Evolutionary conservation across 352 stramenopile species (phyloP).

Genomic region (Globisporangium canariense): DNA sequence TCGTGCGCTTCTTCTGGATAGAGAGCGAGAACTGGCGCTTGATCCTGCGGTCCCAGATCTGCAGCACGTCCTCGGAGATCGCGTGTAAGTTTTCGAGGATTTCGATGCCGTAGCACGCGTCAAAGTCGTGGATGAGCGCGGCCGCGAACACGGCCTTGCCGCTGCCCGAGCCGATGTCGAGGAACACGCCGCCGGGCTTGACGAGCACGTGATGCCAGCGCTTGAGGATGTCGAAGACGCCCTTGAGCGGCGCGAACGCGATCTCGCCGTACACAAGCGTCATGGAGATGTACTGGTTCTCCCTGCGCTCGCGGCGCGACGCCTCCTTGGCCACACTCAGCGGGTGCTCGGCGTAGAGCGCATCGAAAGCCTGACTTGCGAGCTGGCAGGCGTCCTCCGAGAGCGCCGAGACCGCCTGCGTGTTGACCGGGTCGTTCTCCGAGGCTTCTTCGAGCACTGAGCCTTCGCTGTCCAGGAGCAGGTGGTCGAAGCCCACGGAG

Average conservation of each 20-base stretch:
- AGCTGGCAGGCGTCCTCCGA: constrained; percentile 23
- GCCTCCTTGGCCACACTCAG: constrained; percentile 39
- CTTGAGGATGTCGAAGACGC: constrained; percentile 60
- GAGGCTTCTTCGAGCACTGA: constrained; percentile 9
- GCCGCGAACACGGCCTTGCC: constrained; percentile 87
- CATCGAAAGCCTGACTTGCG: constrained; percentile 33
- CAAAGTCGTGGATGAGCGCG: constrained; percentile 82
- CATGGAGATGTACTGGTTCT: constrained; percentile 60
- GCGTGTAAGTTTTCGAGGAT: constrained; percentile 76
- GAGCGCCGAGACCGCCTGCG: constrained; percentile 24
- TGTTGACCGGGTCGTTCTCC: constrained; percentile 4
- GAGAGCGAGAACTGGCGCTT: constrained; percentile 45
- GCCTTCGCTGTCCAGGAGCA: constrained; percentile 5
- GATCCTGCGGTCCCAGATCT: constrained; percentile 51
- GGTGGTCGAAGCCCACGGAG: background rate
- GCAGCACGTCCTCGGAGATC: constrained; percentile 53
- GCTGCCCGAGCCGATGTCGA: constrained; percentile 86
- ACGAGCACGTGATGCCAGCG: constrained; percentile 54
- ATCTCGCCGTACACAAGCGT: constrained; percentile 90
- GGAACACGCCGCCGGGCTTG: constrained; percentile 71
- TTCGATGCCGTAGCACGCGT: constrained; percentile 82
- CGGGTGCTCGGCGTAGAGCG: constrained; percentile 42
- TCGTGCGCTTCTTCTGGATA: constrained; percentile 65
- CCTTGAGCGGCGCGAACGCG: constrained; percentile 73
- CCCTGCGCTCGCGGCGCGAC: constrained; percentile 37